Evolutionary conservation across 352 stramenopile genomes (phyloP), one percentile per base, ranked within the genome.

Genomic region (Phytopythium chamaehyphon): DNA sequence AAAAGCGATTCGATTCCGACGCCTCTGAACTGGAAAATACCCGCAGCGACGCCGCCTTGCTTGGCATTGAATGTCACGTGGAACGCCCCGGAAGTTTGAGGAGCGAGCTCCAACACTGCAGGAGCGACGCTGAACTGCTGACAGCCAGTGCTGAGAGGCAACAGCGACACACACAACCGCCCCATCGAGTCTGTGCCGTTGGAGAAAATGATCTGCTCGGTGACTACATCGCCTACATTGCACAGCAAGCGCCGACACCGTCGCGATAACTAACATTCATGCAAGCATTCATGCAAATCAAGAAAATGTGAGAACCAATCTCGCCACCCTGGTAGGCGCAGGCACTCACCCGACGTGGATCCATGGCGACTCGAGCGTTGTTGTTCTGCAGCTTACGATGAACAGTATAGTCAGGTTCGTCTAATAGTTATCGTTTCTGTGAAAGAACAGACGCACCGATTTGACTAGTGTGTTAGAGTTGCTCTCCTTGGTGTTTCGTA

Each of bases 21-120:
- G 22, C 73, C 83, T 54, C 84, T 68, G 40, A 95, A 95, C 59
- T 95, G 84, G 37, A 95, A 92, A n/a, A 95, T 88, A 0, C 80
- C 84, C 0, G 84, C 78, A 8, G 86, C 78, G 26, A 83, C 80
- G 16, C 84, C 84, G 8, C 66, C 53, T 12, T 73, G 66, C 19
- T 57, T 64, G 9, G 84, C 84, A 18, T 65, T 64, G 39, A 95
- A 90, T 0, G 69, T 90, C 10, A 95, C 62, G 33, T 71, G 40
- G 46, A 95, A 95, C 19, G 76, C 65, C 57, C 64, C 78, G 16
- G 79, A 88, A 1, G 64, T 68, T 28, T 74, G 62, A 9, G 82
- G 80, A 22, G 60, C 62, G 10, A 93, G 51, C 53, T 95, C 84
- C 39, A 95, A 53, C 12, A 93, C 84, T 11, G 84, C 81, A 4